Evolutionary conservation across 2,329 filamentous ascomycete genomes (phyloP).

Genomic region (Cryphonectria naterciae): DNA sequence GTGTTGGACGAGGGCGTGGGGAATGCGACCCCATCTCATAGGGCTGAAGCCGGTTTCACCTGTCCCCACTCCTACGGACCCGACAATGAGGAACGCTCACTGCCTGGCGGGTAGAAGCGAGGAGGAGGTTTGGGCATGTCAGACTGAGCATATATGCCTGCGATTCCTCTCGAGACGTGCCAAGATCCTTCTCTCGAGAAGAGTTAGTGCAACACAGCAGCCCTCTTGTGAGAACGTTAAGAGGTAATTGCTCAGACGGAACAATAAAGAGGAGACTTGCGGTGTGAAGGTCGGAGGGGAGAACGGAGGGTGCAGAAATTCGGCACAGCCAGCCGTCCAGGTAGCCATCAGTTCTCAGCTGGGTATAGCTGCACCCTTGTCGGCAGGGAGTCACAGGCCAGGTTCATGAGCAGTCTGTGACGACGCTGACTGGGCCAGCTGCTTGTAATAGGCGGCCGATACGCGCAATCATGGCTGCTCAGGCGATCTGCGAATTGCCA

Average conservation of each 20-base stretch:
- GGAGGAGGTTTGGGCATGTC: not conserved
- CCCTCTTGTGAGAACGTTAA: not conserved
- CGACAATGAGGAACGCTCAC: slow-evolving; percentile 25
- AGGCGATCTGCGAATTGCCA: not conserved
- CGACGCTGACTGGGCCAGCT: not conserved
- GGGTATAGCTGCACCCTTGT: not conserved
- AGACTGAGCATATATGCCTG: not conserved
- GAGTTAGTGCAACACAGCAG: not conserved
- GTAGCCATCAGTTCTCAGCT: not conserved
- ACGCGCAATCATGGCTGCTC: not conserved
- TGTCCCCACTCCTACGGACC: slow-evolving; percentile 24
- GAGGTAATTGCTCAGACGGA: not conserved
- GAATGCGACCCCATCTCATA: slow-evolving; percentile 20
- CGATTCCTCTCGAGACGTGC: not conserved
- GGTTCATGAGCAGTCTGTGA: not conserved
- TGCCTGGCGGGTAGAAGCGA: slow-evolving; percentile 12
- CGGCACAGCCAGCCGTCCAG: not conserved
- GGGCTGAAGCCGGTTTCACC: slow-evolving; percentile 26
- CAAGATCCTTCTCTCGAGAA: not conserved
- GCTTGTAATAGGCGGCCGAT: not conserved
- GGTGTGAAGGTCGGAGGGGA: not conserved
- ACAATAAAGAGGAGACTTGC: not conserved
- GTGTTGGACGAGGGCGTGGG: slow-evolving; percentile 19
- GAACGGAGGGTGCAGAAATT: not conserved
- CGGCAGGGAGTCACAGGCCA: not conserved